Base-by-base conservation (phyloP, 2,329 filamentous ascomycete genomes). In the Epichloe uncinata region DNA sequence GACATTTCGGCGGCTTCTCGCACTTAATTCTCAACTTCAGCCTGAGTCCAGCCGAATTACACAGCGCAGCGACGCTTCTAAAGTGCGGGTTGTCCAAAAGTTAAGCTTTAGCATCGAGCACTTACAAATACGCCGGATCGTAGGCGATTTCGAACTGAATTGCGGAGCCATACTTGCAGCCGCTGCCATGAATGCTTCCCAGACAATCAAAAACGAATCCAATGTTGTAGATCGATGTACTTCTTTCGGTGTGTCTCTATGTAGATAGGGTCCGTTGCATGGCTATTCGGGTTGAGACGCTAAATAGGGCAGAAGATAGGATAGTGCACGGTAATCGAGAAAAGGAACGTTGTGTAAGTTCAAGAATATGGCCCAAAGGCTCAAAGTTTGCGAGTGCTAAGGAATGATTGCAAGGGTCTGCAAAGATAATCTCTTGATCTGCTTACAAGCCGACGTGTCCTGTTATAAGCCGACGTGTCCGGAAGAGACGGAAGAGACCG, bases 1-100 rank as follows among this genome's bases (percentile, higher is more conserved):
- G 87, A 82, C 50, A 98, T 79, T 65, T 97, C 93, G 52, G 85
- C 77, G 51, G 91, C 90, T 80, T 97, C 93, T 68, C 87, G 88
- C 62, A 96, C 84, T 87, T 11, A 12, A 33, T 12, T 30, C 30
- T 16, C 8, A 35, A 18, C 18, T 30, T 49, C 35, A 48, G 47
- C 26, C 41, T 12, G 34, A 35, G 4, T 13, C 13, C 18, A 44
- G 44, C 18, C 18, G 13, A 15, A 13, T 18, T 3, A n/a, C 34
- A 22, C 9, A 15, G 12, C 35, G 35, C n/a, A n/a, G n/a, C 35
- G 12, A 41, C 5, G 18, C 11, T 42, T 13, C 22, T 12, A 30
- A 8, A 34, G 8, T 16, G 20, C 26, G n/a, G 3, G 12, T 26
- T 34, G 11, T 20, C 16, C 11, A 6, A 34, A 15, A 11, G 26